Conservation (phyloP, 2,329 filamentous ascomycete species). For the Fusarium piperis region DNA sequence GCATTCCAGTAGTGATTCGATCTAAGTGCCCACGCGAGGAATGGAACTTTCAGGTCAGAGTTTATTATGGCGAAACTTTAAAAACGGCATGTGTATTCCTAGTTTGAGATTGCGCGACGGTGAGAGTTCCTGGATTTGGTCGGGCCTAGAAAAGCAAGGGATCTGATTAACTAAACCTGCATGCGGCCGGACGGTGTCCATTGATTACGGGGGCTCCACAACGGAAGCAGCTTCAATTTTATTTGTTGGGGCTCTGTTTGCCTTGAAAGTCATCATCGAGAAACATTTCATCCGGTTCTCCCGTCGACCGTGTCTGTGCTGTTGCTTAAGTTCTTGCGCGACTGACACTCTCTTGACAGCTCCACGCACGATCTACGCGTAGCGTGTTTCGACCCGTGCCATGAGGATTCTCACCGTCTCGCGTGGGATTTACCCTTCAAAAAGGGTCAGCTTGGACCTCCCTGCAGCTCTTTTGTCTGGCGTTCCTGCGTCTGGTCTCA, state of each 20-base stretch:
- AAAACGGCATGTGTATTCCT: neutral
- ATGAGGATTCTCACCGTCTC: neutral
- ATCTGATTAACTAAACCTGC: conserved; percentile 10
- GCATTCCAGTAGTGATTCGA: conserved; percentile 4
- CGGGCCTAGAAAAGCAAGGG: neutral
- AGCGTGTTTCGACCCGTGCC: neutral
- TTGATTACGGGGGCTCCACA: neutral
- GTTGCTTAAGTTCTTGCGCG: neutral
- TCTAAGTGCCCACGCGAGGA: neutral
- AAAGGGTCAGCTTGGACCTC: neutral
- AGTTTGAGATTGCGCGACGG: neutral
- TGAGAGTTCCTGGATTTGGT: neutral
- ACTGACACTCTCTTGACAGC: neutral
- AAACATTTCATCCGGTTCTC: neutral
- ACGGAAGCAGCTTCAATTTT: neutral
- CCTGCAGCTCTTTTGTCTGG: neutral
- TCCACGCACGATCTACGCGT: conserved; percentile 2
- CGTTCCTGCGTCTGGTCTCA: neutral
- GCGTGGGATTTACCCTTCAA: neutral
- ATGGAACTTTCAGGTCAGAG: neutral
- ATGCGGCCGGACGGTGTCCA: neutral
- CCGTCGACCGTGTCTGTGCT: neutral
- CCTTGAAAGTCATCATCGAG: neutral
- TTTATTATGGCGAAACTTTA: neutral
- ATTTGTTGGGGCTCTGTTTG: conserved; percentile 1